Base-by-base conservation (phyloP, 495 filamentous ascomycete species). In the Penicillium malachiteum region DNA sequence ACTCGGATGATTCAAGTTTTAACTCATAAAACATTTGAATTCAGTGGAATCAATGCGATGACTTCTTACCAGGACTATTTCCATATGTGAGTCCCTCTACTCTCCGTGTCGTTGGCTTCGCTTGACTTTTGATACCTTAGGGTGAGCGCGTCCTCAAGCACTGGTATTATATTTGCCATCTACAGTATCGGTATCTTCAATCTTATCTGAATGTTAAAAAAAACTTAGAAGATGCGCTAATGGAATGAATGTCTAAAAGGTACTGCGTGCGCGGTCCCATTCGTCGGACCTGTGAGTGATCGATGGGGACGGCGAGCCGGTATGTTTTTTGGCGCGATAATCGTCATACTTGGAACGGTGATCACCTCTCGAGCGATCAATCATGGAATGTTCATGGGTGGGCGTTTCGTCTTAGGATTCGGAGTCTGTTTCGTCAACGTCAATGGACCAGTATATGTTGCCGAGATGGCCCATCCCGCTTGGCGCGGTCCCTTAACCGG, bases 321-420 rank as follows among this genome's bases (percentile, higher is more conserved):
- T 31, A 87, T 90, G 73, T 82, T 82, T 55, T 70, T 79, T 18
- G 85, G 85, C 13, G 78, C 79, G 14, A 45, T 78, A 3, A 71
- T 85, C 48, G 81, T 87, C 65, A 76, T 86, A 32, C 42, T 84
- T 18, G 84, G 84, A 1, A 81, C 82, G 4, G 74, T 71, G 57
- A 68, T 84, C 32, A 78, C 83, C 56, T 78, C 76, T 4, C 66
- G 73, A 1, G 72, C 78, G 1, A 63, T 57, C 14, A 75, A 72
- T 55, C 64, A 77, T 18, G 63, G 58, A 12, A 75, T 79, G 65
- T 89, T 90, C 61, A 82, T 88, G 57, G 86, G 74, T n/a, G 88
- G 87, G 16, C 82, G 88, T 7, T 90, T 91, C 66, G 65, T 90
- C 12, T 79, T 92, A 10, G 87, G 87, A 1, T 88, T 90, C 58